Base-by-base conservation (phyloP, 305 asterid species). In the Andrographis paniculata region DNA sequence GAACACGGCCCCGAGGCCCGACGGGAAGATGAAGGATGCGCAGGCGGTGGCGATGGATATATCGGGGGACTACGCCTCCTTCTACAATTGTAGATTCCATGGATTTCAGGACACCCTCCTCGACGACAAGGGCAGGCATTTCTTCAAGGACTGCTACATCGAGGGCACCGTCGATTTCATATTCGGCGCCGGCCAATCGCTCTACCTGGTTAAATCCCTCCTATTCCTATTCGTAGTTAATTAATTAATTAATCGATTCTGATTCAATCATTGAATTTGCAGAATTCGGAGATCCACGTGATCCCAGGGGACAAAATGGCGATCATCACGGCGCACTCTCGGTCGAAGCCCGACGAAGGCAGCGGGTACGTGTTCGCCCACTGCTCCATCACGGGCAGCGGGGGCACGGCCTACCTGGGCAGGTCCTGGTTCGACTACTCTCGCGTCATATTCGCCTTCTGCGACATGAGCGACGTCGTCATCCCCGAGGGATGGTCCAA, bases 141-240 rank as follows among this genome's bases (percentile, higher is more conserved):
- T 91, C 9, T 80, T 23, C 53, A 91, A 91, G 48, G 94, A 86
- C 35, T 83, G 93, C 56, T 83, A 80, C 17, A 59, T 91, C 28
- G 96, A 86, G 48, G 99, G 99, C 42, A 91, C 93, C 0, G 78
- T 77, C 0, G 95, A 91, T 69, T 91, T 83, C 70, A 68, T 91
- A 43, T 91, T 71, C 45, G 96, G 99, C 48, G 56, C 67, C 15
- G 99, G 79, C 7, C 77, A 59, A 63, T 75, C 96, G 45, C 42
- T 86, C 36, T 82, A 71, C 62, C 33, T 86, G 84, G 98, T 84
- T 17, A 33, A 33, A 0, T 2, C 38, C 8, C 12, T 24, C 8
- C 30, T 24, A n/a, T n/a, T n/a, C n/a, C n/a, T 0, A 27, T 5
- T 27, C 33, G 9, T 5, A 27, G 10, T 10, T 27, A 27, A 27